phyloP scores from a whole-genome alignment of 805 yeast genomes.

The Novakomyces olei region DNA sequence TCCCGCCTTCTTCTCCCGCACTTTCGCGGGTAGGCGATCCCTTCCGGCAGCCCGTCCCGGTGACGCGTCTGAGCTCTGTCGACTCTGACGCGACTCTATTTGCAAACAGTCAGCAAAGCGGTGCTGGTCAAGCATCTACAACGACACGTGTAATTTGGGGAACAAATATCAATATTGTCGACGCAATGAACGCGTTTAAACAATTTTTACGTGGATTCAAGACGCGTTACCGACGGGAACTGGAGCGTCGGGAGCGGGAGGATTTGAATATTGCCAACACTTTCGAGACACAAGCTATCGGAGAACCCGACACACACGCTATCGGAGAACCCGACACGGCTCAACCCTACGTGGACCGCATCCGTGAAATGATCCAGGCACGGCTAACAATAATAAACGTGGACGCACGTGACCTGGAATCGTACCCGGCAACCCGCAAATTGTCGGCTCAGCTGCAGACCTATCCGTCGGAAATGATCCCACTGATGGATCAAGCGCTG shows the following conservation, averaged over 20 bases:
- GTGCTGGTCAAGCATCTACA: slow-evolving; percentile 58
- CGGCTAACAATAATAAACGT: slow-evolving; percentile 68
- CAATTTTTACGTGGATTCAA: slow-evolving; percentile 70
- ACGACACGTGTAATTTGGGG: slow-evolving; percentile 94
- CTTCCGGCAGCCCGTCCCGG: slow-evolving; percentile 14
- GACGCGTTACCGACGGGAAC: slow-evolving; percentile 44
- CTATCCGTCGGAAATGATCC: slow-evolving; percentile 91
- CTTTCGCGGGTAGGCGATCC: slow-evolving; percentile 7
- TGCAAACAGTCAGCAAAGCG: slow-evolving; percentile 12
- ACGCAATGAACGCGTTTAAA: slow-evolving; percentile 58
- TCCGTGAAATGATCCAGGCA: slow-evolving; percentile 51
- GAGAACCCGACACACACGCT: slow-evolving; percentile 17
- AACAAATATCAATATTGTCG: slow-evolving; percentile 82
- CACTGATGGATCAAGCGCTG: slow-evolving; percentile 91
- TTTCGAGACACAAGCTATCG: no score
- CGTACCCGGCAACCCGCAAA: slow-evolving; percentile 54
- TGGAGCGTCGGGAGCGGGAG: no score
- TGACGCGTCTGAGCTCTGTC: no score
- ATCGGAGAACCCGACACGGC: slow-evolving; percentile 37
- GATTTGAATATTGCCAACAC: no score
- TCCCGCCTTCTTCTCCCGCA: slow-evolving; percentile 4
- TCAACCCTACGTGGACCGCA: slow-evolving; percentile 46
- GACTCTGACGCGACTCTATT: no score
- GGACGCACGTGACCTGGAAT: slow-evolving; percentile 58
- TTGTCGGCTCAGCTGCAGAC: slow-evolving; percentile 68